Conservation (phyloP, 148 eudicot genomes). For the Amaranthus cruentus region DNA sequence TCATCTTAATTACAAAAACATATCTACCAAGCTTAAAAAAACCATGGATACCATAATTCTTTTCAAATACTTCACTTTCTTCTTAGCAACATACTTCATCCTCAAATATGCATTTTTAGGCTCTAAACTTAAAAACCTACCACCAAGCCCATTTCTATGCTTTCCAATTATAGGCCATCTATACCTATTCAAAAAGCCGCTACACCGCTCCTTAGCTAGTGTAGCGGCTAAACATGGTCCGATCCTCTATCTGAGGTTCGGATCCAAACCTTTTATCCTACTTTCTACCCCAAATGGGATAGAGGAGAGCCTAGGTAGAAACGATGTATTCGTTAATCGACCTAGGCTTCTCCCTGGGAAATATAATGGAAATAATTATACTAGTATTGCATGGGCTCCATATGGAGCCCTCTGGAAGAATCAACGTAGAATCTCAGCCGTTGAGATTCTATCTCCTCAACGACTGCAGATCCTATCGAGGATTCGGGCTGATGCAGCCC, state of each 20-base stretch:
- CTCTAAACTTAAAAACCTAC: background rate
- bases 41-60: background rate
- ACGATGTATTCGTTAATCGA: conserved; percentile 24
- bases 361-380: conserved; percentile 8
- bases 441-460: background rate
- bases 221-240: conserved; percentile 18
- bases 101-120: background rate
- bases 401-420: conserved; percentile 25
- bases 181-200: conserved; percentile 23
- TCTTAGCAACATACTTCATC: background rate
- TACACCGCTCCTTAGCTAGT: conserved; percentile 16
- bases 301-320: conserved; percentile 24
- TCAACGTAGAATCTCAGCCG: conserved; percentile 16
- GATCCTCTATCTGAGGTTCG: conserved; percentile 16
- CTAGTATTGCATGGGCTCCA: conserved; percentile 9
- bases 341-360: conserved; percentile 13
- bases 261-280: background rate
- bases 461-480: background rate
- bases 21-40: too few species aligned
- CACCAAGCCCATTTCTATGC: background rate
- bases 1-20: too few species aligned
- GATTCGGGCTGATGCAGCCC: background rate
- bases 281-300: background rate
- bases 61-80: background rate
- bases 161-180: conserved; percentile 31